Evolutionary conservation across 371 early-diverging fungal species (phyloP).

Genomic region (Gilbertella persicaria): DNA sequence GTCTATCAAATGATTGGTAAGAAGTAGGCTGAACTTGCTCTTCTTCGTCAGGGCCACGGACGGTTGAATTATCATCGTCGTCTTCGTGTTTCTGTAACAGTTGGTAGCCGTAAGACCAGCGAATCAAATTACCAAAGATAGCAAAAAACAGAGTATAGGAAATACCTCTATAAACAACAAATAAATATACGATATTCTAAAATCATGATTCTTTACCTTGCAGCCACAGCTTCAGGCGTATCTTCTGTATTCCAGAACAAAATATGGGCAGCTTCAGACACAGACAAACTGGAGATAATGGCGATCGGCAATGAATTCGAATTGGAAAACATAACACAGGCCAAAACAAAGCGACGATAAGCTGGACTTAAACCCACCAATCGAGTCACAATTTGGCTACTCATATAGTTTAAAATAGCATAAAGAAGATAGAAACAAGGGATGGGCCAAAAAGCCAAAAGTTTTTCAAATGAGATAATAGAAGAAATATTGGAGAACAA

Average conservation of each 20-base stretch:
- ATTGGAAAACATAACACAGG: slow-evolving; percentile 71
- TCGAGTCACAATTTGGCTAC: slow-evolving; percentile 44
- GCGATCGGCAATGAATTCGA: slow-evolving; percentile 77
- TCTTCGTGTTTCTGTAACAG: slow-evolving; percentile 44
- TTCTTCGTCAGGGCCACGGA: slow-evolving; percentile 15
- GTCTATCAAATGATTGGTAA: slow-evolving; percentile 6
- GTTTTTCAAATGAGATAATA: slow-evolving; percentile 56
- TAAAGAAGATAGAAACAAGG: slow-evolving; percentile 64
- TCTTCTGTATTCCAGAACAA: slow-evolving; percentile 62
- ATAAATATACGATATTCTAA: neutral
- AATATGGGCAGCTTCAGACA: slow-evolving; percentile 63
- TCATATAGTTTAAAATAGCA: slow-evolving; percentile 31
- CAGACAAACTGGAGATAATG: slow-evolving; percentile 67
- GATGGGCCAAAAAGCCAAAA: slow-evolving; percentile 73
- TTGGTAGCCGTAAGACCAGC: slow-evolving; percentile 78
- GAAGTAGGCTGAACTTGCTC: slow-evolving; percentile 3
- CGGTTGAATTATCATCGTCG: slow-evolving; percentile 21
- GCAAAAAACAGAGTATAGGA: slow-evolving; percentile 78
- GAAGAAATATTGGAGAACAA: slow-evolving; percentile 75
- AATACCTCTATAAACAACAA: slow-evolving; percentile 54
- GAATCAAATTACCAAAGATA: slow-evolving; percentile 72
- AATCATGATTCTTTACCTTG: slow-evolving; percentile 42
- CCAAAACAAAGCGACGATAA: slow-evolving; percentile 64
- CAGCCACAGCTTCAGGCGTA: slow-evolving; percentile 63
- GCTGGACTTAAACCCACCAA: slow-evolving; percentile 43